Percentiles rank a stretch among this genome's conserved stretches.
Conservation (phyloP, 192 early-diverging fungal genomes). For the Diversispora eburnea region DNA sequence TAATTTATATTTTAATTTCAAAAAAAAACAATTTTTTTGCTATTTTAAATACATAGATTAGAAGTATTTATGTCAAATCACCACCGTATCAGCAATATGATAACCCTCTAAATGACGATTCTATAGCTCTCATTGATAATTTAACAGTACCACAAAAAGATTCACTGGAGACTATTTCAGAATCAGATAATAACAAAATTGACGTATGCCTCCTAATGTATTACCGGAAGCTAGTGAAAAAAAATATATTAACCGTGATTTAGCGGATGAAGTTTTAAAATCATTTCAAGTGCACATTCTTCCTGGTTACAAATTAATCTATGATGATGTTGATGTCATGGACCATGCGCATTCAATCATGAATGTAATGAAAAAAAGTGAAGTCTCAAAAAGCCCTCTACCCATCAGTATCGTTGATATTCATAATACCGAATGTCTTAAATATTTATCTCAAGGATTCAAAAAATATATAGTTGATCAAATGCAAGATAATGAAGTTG, state of each 20-base stretch:
- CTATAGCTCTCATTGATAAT: neutral
- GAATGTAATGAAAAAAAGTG: neutral
- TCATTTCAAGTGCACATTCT: neutral
- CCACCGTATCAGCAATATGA: neutral
- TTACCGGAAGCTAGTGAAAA: neutral
- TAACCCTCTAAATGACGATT: neutral
- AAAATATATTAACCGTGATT: slow-evolving; percentile 18
- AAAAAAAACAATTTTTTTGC: neutral
- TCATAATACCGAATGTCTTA: slow-evolving; percentile 9
- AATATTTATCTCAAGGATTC: slow-evolving; percentile 12
- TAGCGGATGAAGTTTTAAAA: slow-evolving; percentile 12
- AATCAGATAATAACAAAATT: slow-evolving; percentile 1
- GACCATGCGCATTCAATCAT: neutral
- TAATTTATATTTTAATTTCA: neutral
- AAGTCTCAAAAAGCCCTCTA: slow-evolving; percentile 9
- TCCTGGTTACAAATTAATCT: slow-evolving; percentile 4
- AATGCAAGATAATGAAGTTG: neutral
- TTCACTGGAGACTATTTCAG: neutral
- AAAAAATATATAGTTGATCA: slow-evolving; percentile 15
- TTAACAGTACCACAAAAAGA: neutral
- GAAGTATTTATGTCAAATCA: neutral
- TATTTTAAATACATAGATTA: slow-evolving; percentile 1
- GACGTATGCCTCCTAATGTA: neutral
- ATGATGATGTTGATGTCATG: neutral
- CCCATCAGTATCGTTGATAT: slow-evolving; percentile 9